These are phyloP conservation scores for Tylopilus felleus DNA, from an alignment of 768 basidiomycete genomes.

Conservation along the genomic window DNA sequence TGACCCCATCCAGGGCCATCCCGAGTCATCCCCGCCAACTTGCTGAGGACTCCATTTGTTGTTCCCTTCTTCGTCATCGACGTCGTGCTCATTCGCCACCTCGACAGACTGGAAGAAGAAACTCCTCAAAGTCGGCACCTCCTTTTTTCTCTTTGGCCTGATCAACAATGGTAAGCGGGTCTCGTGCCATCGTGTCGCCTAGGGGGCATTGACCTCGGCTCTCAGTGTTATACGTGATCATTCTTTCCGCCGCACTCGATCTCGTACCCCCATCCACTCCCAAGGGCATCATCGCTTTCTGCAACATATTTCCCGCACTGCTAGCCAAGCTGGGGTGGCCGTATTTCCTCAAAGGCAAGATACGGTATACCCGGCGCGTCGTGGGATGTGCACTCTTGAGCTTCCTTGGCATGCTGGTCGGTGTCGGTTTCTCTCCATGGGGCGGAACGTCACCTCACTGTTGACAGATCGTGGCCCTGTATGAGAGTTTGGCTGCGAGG, in stretches of 20 bases:
- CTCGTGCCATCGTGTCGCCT: conserved; percentile 18
- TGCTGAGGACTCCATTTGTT: conserved; percentile 19
- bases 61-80: conserved; percentile 3
- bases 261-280: conserved; percentile 89
- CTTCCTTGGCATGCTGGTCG: conserved; percentile 82
- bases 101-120: conserved; percentile 25
- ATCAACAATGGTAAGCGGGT: conserved; percentile 76
- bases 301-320: conserved; percentile 89
- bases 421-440: conserved; percentile 25
- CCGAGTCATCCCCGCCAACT: conserved; percentile 6
- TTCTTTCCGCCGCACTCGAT: conserved; percentile 93
- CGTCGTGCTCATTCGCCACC: conserved; percentile 14
- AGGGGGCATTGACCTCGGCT: not conserved
- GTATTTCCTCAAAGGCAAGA: conserved; percentile 80
- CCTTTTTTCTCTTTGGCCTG: conserved; percentile 90
- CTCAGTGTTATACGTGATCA: conserved; percentile 90
- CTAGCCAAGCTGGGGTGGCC: conserved; percentile 91
- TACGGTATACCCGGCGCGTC: conserved; percentile 76
- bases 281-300: conserved; percentile 92
- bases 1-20: conserved; percentile 27
- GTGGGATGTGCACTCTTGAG: conserved; percentile 72
- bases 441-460: not conserved
- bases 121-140: conserved; percentile 42
- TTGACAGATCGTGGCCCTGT: conserved; percentile 70
- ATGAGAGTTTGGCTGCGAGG: conserved; percentile 60